Percentiles rank a stretch among this genome's conserved stretches.
phyloP scores from a whole-genome alignment of 371 early-diverging fungal species.

The Choanephora cucurbitarum region DNA sequence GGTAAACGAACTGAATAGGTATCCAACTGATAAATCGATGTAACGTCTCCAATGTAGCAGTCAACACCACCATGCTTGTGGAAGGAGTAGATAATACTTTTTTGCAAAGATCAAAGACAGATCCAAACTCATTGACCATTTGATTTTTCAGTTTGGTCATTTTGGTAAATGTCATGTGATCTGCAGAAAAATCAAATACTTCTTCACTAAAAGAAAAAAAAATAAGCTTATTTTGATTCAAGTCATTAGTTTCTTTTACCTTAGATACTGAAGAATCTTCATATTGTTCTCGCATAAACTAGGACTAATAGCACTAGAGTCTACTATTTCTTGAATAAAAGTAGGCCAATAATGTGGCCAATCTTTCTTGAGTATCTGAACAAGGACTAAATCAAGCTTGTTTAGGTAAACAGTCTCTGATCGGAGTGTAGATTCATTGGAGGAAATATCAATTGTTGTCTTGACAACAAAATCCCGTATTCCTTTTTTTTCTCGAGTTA shows the following conservation, averaged over 20 bases:
- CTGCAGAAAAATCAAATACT: constrained; percentile 93
- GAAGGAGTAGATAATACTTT: constrained; percentile 76
- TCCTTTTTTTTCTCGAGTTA: constrained; percentile 44
- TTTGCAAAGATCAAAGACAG: constrained; percentile 92
- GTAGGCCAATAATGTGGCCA: constrained; percentile 99
- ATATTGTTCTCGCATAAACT: constrained; percentile 97
- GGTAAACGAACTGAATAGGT: constrained; percentile 20
- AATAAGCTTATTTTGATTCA: no score
- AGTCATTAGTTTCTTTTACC: constrained; percentile 49
- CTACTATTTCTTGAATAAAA: constrained; percentile 96
- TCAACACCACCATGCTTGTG: constrained; percentile 75
- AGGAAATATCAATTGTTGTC: constrained; percentile 76
- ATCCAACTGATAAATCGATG: constrained; percentile 29
- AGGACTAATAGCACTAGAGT: constrained; percentile 82
- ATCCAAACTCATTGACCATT: constrained; percentile 90
- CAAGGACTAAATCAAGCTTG: constrained; percentile 89
- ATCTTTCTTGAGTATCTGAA: constrained; percentile 98
- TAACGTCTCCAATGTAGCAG: constrained; percentile 86
- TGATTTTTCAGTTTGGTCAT: constrained; percentile 84
- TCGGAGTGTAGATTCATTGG: constrained; percentile 68
- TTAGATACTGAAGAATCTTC: constrained; percentile 90
- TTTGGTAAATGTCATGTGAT: constrained; percentile 92
- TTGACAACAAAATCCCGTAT: constrained; percentile 90
- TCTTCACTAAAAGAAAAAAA: constrained; percentile 96
- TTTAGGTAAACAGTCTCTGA: constrained; percentile 68